These are phyloP conservation scores for Ophiostoma australiae DNA, from an alignment of 2,329 filamentous ascomycete species.

Conservation along the genomic window DNA sequence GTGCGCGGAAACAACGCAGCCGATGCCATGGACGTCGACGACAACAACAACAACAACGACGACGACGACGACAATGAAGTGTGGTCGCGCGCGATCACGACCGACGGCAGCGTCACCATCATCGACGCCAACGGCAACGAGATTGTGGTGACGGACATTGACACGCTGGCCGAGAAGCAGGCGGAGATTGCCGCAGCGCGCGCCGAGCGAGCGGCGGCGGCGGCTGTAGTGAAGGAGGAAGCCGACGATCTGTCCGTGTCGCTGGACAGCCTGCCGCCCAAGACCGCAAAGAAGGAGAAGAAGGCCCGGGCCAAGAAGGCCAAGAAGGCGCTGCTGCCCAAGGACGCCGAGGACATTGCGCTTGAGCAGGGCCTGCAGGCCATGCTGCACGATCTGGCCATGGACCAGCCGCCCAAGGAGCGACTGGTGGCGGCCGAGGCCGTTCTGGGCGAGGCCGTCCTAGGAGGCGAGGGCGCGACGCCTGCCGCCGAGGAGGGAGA, in stretches of 20 bases:
- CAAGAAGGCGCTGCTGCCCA: constrained; percentile 27
- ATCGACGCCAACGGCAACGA: constrained; percentile 43
- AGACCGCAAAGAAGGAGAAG: constrained; percentile 13
- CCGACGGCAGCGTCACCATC: constrained; percentile 35
- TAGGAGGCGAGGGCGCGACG: neutral
- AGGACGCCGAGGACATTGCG: constrained; percentile 39
- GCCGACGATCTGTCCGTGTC: constrained; percentile 26
- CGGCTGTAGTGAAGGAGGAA: constrained; percentile 23
- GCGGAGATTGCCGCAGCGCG: constrained; percentile 23
- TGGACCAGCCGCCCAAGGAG: constrained; percentile 26
- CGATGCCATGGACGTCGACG: constrained; percentile 24
- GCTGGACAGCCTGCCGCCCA: neutral
- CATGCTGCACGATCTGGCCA: constrained; percentile 42
- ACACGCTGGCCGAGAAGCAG: constrained; percentile 34
- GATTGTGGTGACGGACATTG: constrained; percentile 38
- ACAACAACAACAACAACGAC: no score
- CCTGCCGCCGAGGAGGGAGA: neutral
- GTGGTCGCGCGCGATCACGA: constrained; percentile 41
- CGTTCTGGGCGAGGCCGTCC: neutral
- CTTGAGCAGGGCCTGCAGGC: constrained; percentile 41
- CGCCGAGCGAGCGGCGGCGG: neutral
- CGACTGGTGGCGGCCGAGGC: neutral
- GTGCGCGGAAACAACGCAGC: constrained; percentile 1
- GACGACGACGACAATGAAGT: constrained; percentile 37
- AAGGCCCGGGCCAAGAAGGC: constrained; percentile 22